Conservation (phyloP, 176 grass and related monocot species). For the Aegilops sharonensis region DNA sequence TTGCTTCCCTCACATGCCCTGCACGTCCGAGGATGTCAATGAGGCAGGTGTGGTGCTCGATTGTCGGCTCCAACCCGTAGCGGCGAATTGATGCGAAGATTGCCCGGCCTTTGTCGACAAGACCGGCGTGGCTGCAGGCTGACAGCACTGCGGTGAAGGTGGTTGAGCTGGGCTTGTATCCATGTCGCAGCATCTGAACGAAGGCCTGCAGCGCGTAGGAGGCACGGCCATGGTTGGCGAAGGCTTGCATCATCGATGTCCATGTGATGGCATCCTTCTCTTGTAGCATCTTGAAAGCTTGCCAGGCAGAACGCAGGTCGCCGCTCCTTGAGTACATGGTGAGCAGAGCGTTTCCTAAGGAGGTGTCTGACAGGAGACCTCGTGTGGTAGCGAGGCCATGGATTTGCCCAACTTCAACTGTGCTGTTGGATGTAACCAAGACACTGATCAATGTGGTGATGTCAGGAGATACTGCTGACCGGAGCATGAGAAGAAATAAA, state of each 20-base stretch:
- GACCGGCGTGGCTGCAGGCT: slow-evolving; percentile 65
- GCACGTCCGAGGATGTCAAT: slow-evolving; percentile 63
- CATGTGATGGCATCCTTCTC: slow-evolving; percentile 61
- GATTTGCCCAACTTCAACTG: slow-evolving; percentile 43
- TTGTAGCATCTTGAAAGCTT: slow-evolving; percentile 46
- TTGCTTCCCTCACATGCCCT: slow-evolving; percentile 58
- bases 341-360: slow-evolving; percentile 59
- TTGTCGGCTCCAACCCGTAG: slow-evolving; percentile 38
- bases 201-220: slow-evolving; percentile 40
- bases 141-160: slow-evolving; percentile 66
- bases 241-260: slow-evolving; percentile 69
- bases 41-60: slow-evolving; percentile 71
- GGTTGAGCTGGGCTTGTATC: slow-evolving; percentile 55
- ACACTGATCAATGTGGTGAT: slow-evolving; percentile 19
- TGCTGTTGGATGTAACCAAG: slow-evolving; percentile 24
- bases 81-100: slow-evolving; percentile 41
- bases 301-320: slow-evolving; percentile 39
- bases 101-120: slow-evolving; percentile 47
- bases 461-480: slow-evolving; percentile 27
- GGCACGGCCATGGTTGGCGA: slow-evolving; percentile 58
- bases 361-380: slow-evolving; percentile 41
- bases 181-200: slow-evolving; percentile 47
- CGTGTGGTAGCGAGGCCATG: slow-evolving; percentile 36
- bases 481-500: slow-evolving; percentile 34
- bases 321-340: slow-evolving; percentile 74